These are phyloP conservation scores for Candida xyloterini DNA, from an alignment of 805 yeast genomes.

Conservation along the genomic window DNA sequence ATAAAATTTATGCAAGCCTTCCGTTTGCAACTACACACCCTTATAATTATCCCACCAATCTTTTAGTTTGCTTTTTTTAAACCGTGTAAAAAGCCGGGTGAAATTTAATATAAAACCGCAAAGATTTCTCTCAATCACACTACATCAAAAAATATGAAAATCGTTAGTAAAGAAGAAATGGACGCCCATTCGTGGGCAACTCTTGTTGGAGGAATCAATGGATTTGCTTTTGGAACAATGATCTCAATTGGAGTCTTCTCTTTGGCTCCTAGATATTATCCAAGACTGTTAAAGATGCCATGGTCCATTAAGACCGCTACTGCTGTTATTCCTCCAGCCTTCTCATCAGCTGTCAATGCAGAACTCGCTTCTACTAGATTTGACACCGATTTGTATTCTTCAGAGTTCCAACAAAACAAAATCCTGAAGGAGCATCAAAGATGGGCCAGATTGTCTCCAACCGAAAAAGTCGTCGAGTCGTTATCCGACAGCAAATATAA, in stretches of 20 bases:
- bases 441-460: slow-evolving; percentile 48
- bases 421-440: slow-evolving; percentile 45
- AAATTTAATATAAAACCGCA: background rate
- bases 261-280: slow-evolving; percentile 46
- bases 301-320: slow-evolving; percentile 62
- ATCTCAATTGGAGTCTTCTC: slow-evolving; percentile 55
- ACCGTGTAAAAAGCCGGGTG: no score
- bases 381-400: slow-evolving; percentile 59
- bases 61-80: no score
- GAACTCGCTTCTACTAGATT: slow-evolving; percentile 69
- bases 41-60: no score
- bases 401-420: slow-evolving; percentile 39
- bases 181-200: slow-evolving; percentile 62
- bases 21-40: no score
- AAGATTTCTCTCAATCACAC: background rate
- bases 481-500: slow-evolving; percentile 58
- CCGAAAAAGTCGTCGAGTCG: slow-evolving; percentile 49
- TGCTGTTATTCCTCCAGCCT: slow-evolving; percentile 65
- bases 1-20: no score
- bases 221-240: slow-evolving; percentile 50
- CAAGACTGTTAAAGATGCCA: slow-evolving; percentile 43
- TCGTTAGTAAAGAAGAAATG: slow-evolving; percentile 62
- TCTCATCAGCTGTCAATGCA: slow-evolving; percentile 59
- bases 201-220: slow-evolving; percentile 58
- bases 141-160: slow-evolving; percentile 50